Conservation (phyloP, 257 asterid species). For the Nicotiana benthamiana region DNA sequence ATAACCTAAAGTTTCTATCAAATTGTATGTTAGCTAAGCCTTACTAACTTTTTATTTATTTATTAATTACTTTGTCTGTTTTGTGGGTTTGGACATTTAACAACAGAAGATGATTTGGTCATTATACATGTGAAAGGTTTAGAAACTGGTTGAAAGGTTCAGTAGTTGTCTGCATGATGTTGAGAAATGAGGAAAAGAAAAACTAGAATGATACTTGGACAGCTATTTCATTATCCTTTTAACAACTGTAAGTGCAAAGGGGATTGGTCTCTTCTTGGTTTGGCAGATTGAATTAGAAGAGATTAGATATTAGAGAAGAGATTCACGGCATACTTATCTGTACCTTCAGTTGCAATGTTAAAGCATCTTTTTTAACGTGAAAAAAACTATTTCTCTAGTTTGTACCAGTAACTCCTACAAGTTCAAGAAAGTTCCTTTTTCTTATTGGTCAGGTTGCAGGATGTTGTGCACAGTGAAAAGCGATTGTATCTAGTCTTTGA, state of each 20-base stretch:
- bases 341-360: background rate
- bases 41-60: background rate
- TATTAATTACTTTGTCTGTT: background rate
- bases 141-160: background rate
- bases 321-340: background rate
- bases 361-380: background rate
- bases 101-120: background rate
- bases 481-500: constrained; percentile 90
- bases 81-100: background rate
- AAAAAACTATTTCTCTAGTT: background rate
- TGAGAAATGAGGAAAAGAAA: background rate
- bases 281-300: background rate
- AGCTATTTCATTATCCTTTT: background rate
- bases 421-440: background rate
- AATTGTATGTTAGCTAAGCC: background rate
- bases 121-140: background rate
- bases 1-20: background rate
- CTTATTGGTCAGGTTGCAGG: constrained; percentile 67
- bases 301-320: background rate
- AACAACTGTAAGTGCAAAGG: background rate
- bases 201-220: background rate
- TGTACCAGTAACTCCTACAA: background rate
- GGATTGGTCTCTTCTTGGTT: background rate
- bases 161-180: background rate
- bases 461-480: constrained; percentile 93